These are phyloP conservation scores for Botrytis medusae DNA, from an alignment of 2,329 filamentous ascomycete species.

Conservation along the genomic window DNA sequence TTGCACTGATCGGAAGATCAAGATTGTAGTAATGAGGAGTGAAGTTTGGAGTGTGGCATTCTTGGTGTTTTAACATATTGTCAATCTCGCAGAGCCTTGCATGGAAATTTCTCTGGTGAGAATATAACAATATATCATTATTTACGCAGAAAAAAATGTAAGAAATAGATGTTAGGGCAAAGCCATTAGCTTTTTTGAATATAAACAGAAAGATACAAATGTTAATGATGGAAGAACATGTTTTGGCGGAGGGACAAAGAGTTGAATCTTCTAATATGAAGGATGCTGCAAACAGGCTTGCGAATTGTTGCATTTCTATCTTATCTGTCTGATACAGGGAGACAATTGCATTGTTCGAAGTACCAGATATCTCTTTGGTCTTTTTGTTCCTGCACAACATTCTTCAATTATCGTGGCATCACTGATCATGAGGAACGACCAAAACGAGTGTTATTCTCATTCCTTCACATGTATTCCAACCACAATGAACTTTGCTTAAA, in stretches of 20 bases:
- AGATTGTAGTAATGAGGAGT: conserved; percentile 20
- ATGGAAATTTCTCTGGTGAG: not conserved
- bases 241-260: not conserved
- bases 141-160: not conserved
- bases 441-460: not conserved
- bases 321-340: not conserved
- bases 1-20: conserved; percentile 2
- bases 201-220: not conserved
- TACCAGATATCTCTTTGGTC: not conserved
- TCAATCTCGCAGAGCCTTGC: not conserved
- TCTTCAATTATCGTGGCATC: not conserved
- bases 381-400: not conserved
- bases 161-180: not conserved
- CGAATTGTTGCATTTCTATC: no score
- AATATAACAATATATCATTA: not conserved
- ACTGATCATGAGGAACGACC: not conserved
- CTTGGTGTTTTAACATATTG: not conserved
- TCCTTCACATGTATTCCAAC: not conserved
- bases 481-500: not conserved
- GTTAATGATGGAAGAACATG: not conserved
- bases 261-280: not conserved
- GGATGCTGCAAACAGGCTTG: not conserved
- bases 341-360: not conserved
- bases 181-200: not conserved
- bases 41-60: not conserved